These are phyloP conservation scores for Centella asiatica DNA, from an alignment of 129 eudicot species.

Conservation along the genomic window DNA sequence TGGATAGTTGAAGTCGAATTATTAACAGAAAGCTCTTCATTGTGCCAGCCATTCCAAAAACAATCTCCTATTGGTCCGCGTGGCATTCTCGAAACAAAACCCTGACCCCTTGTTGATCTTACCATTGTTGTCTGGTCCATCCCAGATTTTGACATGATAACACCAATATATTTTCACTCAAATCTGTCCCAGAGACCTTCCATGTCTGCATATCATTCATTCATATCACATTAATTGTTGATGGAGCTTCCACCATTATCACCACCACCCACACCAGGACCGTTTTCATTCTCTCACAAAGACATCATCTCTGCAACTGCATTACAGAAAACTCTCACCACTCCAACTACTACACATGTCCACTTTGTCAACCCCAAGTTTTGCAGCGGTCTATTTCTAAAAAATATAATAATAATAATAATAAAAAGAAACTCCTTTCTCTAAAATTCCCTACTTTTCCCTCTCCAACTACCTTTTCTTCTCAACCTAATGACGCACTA, in stretches of 20 bases:
- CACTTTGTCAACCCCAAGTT: no score
- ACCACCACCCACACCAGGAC: conserved; percentile 21
- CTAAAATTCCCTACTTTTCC: background rate
- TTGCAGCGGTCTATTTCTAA: no score
- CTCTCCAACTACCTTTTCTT: conserved; percentile 11
- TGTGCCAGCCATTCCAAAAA: background rate
- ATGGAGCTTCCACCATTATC: conserved; percentile 32
- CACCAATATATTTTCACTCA: conserved; percentile 15
- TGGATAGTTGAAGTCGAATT: conserved; percentile 14
- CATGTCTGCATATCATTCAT: conserved; percentile 1
- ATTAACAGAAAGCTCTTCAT: conserved; percentile 13
- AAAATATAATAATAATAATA: no score
- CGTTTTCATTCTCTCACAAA: conserved; percentile 14
- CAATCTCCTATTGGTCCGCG: conserved; percentile 13
- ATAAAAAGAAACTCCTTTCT: no score
- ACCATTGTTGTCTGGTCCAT: conserved; percentile 42
- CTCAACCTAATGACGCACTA: conserved; percentile 15
- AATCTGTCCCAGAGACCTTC: conserved; percentile 14
- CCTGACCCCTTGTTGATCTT: conserved; percentile 20
- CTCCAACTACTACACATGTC: no score
- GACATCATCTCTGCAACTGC: conserved; percentile 19
- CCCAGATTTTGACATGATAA: conserved; percentile 30
- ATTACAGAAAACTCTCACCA: conserved; percentile 10
- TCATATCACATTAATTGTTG: conserved; percentile 16
- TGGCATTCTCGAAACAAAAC: conserved; percentile 13